phyloP scores from a whole-genome alignment of 1,284 basidiomycete genomes.

The Hypsizygus ulmarius region DNA sequence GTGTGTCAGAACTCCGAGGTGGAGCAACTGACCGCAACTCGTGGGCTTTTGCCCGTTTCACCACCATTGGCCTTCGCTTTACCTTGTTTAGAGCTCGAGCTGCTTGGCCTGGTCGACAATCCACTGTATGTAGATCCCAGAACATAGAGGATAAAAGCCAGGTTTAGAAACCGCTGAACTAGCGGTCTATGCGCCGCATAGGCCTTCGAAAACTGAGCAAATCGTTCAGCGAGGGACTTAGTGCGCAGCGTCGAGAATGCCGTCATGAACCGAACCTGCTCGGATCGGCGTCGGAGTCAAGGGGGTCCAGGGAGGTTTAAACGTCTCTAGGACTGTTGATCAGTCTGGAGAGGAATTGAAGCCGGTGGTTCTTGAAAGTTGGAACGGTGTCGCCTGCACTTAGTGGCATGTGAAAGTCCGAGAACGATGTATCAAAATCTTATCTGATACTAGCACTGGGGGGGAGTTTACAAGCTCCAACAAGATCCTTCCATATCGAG shows the following conservation, averaged over 20 bases:
- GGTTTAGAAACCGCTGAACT: conserved; percentile 67
- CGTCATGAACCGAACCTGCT: conserved; percentile 21
- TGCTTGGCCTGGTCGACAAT: conserved; percentile 41
- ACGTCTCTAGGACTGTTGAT: not conserved
- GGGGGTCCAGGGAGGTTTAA: not conserved
- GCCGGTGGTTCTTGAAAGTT: not conserved
- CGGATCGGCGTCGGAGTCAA: no score
- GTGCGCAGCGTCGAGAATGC: conserved; percentile 31
- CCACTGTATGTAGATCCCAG: conserved; percentile 57
- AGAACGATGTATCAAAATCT: conserved; percentile 9
- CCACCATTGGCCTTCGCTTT: conserved; percentile 31
- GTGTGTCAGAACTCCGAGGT: not conserved
- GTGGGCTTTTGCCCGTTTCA: conserved; percentile 42
- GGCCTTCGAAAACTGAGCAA: conserved; percentile 43
- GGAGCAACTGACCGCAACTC: conserved; percentile 60
- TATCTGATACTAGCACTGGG: conserved; percentile 18
- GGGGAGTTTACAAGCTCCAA: no score
- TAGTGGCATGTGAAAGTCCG: conserved; percentile 13
- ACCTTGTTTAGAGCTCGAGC: conserved; percentile 36
- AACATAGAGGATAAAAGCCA: conserved; percentile 62
- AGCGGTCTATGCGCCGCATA: conserved; percentile 67
- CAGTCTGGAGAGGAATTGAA: not conserved
- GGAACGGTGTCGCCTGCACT: not conserved
- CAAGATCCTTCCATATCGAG: no score
- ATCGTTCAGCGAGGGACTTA: conserved; percentile 26